These are phyloP conservation scores for Zasmidium angulare DNA, from an alignment of 2,329 filamentous ascomycete species.

Conservation along the genomic window DNA sequence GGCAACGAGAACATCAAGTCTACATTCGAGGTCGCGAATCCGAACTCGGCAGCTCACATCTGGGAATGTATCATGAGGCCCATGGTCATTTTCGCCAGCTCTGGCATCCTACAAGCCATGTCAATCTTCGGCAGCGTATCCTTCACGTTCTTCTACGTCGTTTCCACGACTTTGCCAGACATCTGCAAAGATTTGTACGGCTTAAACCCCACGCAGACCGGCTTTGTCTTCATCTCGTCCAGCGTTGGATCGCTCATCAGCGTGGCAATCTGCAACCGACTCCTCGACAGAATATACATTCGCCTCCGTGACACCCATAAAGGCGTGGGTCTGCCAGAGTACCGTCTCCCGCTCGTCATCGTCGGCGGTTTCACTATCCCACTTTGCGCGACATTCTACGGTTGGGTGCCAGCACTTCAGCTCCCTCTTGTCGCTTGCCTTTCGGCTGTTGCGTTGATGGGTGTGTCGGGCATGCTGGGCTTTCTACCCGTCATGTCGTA, in stretches of 20 bases:
- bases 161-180: slow-evolving; percentile 47
- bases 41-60: slow-evolving; percentile 18
- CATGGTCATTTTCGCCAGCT: slow-evolving; percentile 46
- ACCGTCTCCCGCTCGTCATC: slow-evolving; percentile 61
- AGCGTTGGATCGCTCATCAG: slow-evolving; percentile 47
- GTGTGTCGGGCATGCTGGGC: slow-evolving; percentile 46
- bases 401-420: slow-evolving; percentile 53
- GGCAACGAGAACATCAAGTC: slow-evolving; percentile 16
- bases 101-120: slow-evolving; percentile 56
- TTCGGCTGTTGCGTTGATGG: slow-evolving; percentile 53
- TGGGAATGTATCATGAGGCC: slow-evolving; percentile 44
- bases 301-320: slow-evolving; percentile 28
- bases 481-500: slow-evolving; percentile 48
- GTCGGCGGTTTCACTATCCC: slow-evolving; percentile 54
- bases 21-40: slow-evolving; percentile 18
- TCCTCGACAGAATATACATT: slow-evolving; percentile 40
- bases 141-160: slow-evolving; percentile 49
- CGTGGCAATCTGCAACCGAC: slow-evolving; percentile 37
- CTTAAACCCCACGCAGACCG: slow-evolving; percentile 52
- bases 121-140: slow-evolving; percentile 43
- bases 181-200: slow-evolving; percentile 44
- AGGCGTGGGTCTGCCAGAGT: slow-evolving; percentile 52
- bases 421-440: slow-evolving; percentile 58
- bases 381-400: slow-evolving; percentile 57
- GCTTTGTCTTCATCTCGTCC: slow-evolving; percentile 56